Conservation (phyloP, 2,329 filamentous ascomycete genomes). For the Aspergillus brunneoviolaceus region DNA sequence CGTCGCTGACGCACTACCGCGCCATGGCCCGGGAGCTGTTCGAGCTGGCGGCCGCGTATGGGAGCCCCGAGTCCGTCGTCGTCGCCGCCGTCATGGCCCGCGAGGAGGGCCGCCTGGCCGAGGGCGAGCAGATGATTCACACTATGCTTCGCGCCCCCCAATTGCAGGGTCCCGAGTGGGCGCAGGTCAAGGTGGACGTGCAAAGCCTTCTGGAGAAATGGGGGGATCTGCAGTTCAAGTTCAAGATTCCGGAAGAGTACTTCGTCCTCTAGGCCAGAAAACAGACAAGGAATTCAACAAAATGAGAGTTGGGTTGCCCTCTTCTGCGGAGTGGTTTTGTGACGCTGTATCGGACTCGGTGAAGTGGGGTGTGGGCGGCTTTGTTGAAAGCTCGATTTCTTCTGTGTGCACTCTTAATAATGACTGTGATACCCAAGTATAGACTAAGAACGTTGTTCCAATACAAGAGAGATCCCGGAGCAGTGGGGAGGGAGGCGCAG, state of each 20-base stretch:
- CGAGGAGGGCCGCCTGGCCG: conserved; percentile 21
- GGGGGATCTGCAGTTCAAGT: conserved; percentile 20
- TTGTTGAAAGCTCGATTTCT: too few species aligned
- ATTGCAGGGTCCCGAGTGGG: not conserved
- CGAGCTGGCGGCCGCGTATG: conserved; percentile 24
- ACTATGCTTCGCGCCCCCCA: not conserved
- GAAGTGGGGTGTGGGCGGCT: too few species aligned
- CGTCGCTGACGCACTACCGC: conserved; percentile 25
- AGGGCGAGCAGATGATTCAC: not conserved
- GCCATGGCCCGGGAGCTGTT: conserved; percentile 38
- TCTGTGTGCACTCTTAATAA: too few species aligned
- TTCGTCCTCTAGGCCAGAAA: not conserved
- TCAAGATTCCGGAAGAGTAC: conserved; percentile 13
- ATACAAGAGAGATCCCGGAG: not conserved
- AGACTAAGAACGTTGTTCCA: too few species aligned
- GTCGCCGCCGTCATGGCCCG: conserved; percentile 31
- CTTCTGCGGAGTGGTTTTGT: too few species aligned
- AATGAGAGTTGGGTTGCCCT: too few species aligned
- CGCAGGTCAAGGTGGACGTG: not conserved
- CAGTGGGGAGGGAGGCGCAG: not conserved
- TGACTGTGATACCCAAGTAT: too few species aligned
- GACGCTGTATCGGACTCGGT: too few species aligned
- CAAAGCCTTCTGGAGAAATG: conserved; percentile 15
- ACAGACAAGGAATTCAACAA: too few species aligned
- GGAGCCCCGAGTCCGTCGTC: conserved; percentile 24